phyloP scores from a whole-genome alignment of 202 grass and related monocot species.

The Zizania palustris region DNA sequence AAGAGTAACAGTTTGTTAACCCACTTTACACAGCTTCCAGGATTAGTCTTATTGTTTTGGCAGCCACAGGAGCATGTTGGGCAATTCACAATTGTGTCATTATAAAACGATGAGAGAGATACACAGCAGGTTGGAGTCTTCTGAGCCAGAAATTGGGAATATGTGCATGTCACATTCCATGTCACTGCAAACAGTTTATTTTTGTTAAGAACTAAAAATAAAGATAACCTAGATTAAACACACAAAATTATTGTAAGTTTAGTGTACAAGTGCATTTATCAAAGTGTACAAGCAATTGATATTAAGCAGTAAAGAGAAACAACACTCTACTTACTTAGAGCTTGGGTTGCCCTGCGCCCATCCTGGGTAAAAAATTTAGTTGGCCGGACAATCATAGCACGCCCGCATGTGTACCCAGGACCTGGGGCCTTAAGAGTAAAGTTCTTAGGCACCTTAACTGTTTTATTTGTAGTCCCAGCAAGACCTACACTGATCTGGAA shows the following conservation, averaged over 20 bases:
- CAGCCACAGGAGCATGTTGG: constrained; percentile 94
- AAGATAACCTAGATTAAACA: constrained; percentile 28
- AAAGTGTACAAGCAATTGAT: constrained; percentile 30
- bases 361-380: constrained; percentile 60
- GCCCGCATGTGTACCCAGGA: constrained; percentile 86
- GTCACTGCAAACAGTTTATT: constrained; percentile 67
- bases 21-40: constrained; percentile 93
- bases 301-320: constrained; percentile 24
- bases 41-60: constrained; percentile 61
- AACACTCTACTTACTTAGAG: constrained; percentile 71
- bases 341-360: constrained; percentile 84
- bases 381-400: constrained; percentile 68
- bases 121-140: constrained; percentile 97
- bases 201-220: constrained; percentile 41
- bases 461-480: constrained; percentile 83
- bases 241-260: constrained; percentile 12
- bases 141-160: constrained; percentile 95
- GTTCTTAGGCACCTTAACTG: constrained; percentile 82
- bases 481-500: constrained; percentile 84
- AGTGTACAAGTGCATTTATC: constrained; percentile 25
- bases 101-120: constrained; percentile 97
- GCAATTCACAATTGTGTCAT: constrained; percentile 95
- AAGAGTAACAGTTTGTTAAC: constrained; percentile 38
- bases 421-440: constrained; percentile 91
- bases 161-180: constrained; percentile 99